phyloP scores from a whole-genome alignment of 164 flowering plant genomes.

The Paratinospora sagittata region DNA sequence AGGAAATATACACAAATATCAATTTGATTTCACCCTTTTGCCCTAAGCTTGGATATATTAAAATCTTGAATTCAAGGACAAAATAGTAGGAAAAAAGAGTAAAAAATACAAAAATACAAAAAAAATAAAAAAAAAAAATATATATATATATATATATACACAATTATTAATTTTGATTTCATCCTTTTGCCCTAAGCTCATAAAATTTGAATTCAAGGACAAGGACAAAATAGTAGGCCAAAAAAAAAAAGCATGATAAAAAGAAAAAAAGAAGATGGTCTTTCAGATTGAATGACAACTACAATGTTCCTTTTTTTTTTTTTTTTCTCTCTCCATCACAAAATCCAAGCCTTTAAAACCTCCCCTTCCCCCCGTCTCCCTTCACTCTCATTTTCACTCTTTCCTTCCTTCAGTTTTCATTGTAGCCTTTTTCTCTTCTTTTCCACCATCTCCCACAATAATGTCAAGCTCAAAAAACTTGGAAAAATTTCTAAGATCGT shows the following conservation, averaged over 20 bases:
- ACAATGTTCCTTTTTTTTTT: constrained; percentile 26
- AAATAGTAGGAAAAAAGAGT: too few species aligned
- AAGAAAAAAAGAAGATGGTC: too few species aligned
- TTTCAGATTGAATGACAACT: constrained; percentile 30
- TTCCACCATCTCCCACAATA: constrained; percentile 9
- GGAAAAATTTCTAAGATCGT: constrained; percentile 26
- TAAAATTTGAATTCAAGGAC: neutral
- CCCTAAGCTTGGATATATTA: too few species aligned
- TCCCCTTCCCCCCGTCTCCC: constrained; percentile 5
- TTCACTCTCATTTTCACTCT: neutral
- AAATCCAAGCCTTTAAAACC: constrained; percentile 29
- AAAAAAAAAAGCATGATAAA: neutral
- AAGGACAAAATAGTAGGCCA: neutral
- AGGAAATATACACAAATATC: too few species aligned
- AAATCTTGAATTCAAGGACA: too few species aligned
- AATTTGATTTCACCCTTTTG: too few species aligned
- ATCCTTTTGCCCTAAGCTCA: neutral
- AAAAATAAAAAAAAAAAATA: too few species aligned
- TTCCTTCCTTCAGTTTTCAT: too few species aligned
- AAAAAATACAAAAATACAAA: too few species aligned
- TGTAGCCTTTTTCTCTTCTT: too few species aligned
- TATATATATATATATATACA: too few species aligned
- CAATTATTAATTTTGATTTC: neutral
- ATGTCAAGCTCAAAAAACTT: constrained; percentile 40
- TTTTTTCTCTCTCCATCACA: constrained; percentile 21